phyloP scores from a whole-genome alignment of 2,329 filamentous ascomycete genomes.

The Beauveria varroae region DNA sequence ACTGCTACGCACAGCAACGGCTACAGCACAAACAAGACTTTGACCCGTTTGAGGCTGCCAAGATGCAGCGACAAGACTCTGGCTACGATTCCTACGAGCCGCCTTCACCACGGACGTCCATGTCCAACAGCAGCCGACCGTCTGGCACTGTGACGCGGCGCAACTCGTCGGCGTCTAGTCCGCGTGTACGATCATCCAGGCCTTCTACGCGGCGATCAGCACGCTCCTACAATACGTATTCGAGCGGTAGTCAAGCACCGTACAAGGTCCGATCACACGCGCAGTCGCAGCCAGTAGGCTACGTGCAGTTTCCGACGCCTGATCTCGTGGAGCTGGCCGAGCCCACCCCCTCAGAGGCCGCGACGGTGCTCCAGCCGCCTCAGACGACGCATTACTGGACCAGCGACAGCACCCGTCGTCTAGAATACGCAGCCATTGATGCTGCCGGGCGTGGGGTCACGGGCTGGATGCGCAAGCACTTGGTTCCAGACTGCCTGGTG shows the following conservation, averaged over 20 bases:
- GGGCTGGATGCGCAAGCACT: slow-evolving; percentile 50
- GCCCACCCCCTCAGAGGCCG: slow-evolving; percentile 15
- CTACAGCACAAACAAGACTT: slow-evolving; percentile 6
- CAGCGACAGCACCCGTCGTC: slow-evolving; percentile 51
- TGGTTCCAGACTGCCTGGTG: slow-evolving; percentile 55
- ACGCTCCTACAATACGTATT: slow-evolving; percentile 25
- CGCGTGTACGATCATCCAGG: slow-evolving; percentile 28
- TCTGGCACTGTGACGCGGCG: slow-evolving; percentile 13
- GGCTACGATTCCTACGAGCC: slow-evolving; percentile 46
- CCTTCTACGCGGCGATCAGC: slow-evolving; percentile 34
- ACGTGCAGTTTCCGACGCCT: slow-evolving; percentile 43
- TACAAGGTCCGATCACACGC: slow-evolving; percentile 26
- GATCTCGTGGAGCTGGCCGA: slow-evolving; percentile 28
- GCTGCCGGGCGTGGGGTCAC: slow-evolving; percentile 52
- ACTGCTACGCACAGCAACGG: slow-evolving; percentile 10
- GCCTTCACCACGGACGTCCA: slow-evolving; percentile 29
- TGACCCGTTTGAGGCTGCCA: slow-evolving; percentile 19
- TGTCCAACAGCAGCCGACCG: slow-evolving; percentile 21
- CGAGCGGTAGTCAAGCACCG: slow-evolving; percentile 22
- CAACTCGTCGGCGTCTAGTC: slow-evolving; percentile 14
- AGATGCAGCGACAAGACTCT: slow-evolving; percentile 50
- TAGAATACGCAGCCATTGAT: slow-evolving; percentile 61
- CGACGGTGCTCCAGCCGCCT: slow-evolving; percentile 35
- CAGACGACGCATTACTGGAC: slow-evolving; percentile 62
- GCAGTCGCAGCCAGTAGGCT: slow-evolving; percentile 27